These are phyloP conservation scores for Chlorociboria aeruginascens DNA, from an alignment of 495 filamentous ascomycete genomes.

Conservation along the genomic window DNA sequence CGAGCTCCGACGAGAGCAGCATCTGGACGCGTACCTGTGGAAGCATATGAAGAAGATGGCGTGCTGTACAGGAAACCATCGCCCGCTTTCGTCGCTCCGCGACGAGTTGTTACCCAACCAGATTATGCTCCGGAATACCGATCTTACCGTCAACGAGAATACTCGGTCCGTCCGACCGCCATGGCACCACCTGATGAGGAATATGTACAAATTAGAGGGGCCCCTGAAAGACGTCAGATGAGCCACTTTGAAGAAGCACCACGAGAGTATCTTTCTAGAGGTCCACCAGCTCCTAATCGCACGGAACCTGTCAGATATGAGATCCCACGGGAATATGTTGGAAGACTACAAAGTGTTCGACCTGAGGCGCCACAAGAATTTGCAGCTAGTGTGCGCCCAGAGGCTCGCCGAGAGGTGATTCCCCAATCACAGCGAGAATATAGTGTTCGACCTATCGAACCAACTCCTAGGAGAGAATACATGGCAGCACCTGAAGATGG, in stretches of 20 bases:
- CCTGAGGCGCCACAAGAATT: constrained; percentile 33
- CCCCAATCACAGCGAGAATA: constrained; percentile 27
- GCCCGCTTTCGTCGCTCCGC: constrained; percentile 26
- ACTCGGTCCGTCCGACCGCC: constrained; percentile 25
- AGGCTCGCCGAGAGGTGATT: constrained; percentile 27
- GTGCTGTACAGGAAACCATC: constrained; percentile 30
- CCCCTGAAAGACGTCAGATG: constrained; percentile 22
- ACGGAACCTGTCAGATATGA: constrained; percentile 46
- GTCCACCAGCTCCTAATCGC: constrained; percentile 27
- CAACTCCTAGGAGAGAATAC: constrained; percentile 6
- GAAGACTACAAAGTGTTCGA: constrained; percentile 24
- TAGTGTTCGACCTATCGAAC: constrained; percentile 26
- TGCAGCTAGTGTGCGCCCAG: constrained; percentile 26
- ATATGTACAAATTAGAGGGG: constrained; percentile 25
- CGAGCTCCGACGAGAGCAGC: constrained; percentile 34
- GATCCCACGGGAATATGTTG: constrained; percentile 28
- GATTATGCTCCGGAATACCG: constrained; percentile 32
- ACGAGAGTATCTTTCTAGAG: constrained; percentile 24
- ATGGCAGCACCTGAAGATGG: constrained; percentile 15
- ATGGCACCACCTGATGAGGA: constrained; percentile 27
- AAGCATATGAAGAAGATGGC: constrained; percentile 32
- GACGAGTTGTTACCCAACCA: constrained; percentile 41
- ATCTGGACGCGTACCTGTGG: constrained; percentile 35
- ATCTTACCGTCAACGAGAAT: constrained; percentile 39
- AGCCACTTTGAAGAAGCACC: constrained; percentile 32